phyloP scores from a whole-genome alignment of 345 rosid species.

The Aurinia saxatilis region DNA sequence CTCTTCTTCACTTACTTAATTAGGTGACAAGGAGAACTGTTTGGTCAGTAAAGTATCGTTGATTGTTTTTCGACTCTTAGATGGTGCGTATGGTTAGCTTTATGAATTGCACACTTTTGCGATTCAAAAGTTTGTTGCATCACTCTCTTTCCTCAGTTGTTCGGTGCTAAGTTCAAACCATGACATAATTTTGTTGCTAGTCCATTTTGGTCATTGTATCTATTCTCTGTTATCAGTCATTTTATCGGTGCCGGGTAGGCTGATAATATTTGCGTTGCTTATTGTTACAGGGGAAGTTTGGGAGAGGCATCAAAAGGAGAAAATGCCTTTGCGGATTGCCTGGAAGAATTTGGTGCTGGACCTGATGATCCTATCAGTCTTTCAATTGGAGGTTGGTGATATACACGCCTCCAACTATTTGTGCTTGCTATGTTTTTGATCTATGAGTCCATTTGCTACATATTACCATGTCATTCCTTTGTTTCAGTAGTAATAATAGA shows the following conservation, averaged over 20 bases:
- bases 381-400: slow-evolving; percentile 76
- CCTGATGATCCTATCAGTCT: slow-evolving; percentile 83
- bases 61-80: too few relatives aligned
- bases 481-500: neutral
- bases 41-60: neutral
- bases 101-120: neutral
- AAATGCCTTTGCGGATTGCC: slow-evolving; percentile 54
- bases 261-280: neutral
- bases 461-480: neutral
- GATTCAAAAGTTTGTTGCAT: neutral
- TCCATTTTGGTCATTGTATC: neutral
- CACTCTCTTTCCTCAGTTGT: neutral
- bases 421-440: neutral
- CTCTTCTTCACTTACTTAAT: slow-evolving; percentile 7
- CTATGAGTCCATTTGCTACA: neutral
- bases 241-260: neutral
- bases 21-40: neutral
- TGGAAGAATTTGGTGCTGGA: slow-evolving; percentile 81
- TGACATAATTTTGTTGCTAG: neutral
- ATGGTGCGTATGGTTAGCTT: neutral
- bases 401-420: slow-evolving; percentile 2
- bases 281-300: slow-evolving; percentile 49
- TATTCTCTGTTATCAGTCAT: too few relatives aligned
- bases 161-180: neutral
- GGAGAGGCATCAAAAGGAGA: slow-evolving; percentile 71